Percentiles rank a stretch among this genome's conserved stretches.
Conservation (phyloP, 768 basidiomycete genomes). For the Megacollybia marginata region DNA sequence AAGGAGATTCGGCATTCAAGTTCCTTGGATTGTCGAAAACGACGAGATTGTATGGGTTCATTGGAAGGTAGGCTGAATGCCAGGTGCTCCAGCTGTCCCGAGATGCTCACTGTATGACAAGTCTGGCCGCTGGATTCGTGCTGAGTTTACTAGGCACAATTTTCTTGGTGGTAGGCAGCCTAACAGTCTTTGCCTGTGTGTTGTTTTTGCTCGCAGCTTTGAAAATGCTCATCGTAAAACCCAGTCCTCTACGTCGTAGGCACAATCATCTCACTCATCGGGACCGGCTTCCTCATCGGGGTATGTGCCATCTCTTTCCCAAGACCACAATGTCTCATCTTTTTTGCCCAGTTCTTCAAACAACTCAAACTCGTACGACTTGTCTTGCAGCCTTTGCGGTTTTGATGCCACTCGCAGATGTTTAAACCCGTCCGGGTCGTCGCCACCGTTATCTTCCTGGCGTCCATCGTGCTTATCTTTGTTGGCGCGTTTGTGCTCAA, state of each 20-base stretch:
- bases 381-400: neutral
- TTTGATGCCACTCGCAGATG: conserved; percentile 47
- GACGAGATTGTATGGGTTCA: conserved; percentile 81
- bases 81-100: neutral
- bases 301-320: conserved; percentile 35
- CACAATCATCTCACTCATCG: conserved; percentile 73
- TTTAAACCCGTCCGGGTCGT: conserved; percentile 88
- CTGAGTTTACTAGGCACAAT: conserved; percentile 76
- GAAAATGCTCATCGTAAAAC: conserved; percentile 3
- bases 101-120: conserved; percentile 19
- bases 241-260: conserved; percentile 79
- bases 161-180: conserved; percentile 64
- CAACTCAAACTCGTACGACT: conserved; percentile 71
- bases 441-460: conserved; percentile 74
- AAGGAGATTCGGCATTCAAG: conserved; percentile 84
- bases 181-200: conserved; percentile 71
- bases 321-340: neutral
- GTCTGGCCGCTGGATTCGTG: conserved; percentile 68
- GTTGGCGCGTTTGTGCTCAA: conserved; percentile 75
- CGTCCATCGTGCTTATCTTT: conserved; percentile 75
- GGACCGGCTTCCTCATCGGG: conserved; percentile 88
- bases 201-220: conserved; percentile 7
- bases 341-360: conserved; percentile 50
- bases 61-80: conserved; percentile 49
- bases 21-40: conserved; percentile 72